Percentiles rank a stretch among this genome's conserved stretches.
Evolutionary conservation across 805 yeast genomes (phyloP).

Genomic region (Pichia cephalocereana): DNA sequence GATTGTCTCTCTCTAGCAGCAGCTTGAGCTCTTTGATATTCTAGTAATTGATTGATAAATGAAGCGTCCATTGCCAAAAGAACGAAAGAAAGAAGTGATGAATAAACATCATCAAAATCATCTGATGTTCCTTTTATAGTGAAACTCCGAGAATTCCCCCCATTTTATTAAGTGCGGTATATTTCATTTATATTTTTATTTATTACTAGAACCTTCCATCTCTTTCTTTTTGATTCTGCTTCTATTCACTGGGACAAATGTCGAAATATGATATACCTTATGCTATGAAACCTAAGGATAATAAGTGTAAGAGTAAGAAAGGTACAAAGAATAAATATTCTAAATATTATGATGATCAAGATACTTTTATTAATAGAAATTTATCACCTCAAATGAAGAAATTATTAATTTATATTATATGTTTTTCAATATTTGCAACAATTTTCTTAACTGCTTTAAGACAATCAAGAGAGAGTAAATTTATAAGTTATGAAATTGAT

Average conservation of each 20-base stretch:
- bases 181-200: too few species aligned
- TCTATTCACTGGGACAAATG: background rate
- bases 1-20: too few species aligned
- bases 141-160: too few species aligned
- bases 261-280: constrained; percentile 29
- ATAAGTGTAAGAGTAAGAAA: constrained; percentile 11
- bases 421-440: constrained; percentile 7
- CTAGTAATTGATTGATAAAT: constrained; percentile 3
- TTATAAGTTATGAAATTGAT: constrained; percentile 6
- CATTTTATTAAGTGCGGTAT: too few species aligned
- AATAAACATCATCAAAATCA: too few species aligned
- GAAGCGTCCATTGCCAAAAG: constrained; percentile 1
- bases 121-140: too few species aligned
- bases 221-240: background rate
- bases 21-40: constrained; percentile 1
- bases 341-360: constrained; percentile 3
- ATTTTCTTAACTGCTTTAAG: constrained; percentile 7
- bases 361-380: background rate
- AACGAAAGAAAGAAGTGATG: too few species aligned
- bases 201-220: background rate
- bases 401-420: constrained; percentile 6
- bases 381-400: constrained; percentile 26
- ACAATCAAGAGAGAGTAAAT: background rate
- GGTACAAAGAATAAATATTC: constrained; percentile 16
- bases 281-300: constrained; percentile 20